Conservation (phyloP, 1,284 basidiomycete species). For the Trametes pubescens region DNA sequence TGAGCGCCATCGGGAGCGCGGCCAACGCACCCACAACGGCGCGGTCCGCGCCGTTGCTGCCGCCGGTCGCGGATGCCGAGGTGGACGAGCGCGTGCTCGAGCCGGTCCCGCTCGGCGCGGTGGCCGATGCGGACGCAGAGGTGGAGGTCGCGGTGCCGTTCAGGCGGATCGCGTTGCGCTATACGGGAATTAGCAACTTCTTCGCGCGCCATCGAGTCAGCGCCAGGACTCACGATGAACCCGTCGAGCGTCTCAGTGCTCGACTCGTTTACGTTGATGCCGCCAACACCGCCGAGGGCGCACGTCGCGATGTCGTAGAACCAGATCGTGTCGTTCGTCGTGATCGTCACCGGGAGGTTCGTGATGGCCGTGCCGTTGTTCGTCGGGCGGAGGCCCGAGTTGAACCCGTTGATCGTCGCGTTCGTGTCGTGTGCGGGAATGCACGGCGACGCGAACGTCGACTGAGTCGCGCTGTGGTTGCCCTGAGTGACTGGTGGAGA, state of each 20-base stretch:
- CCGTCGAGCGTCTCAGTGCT: constrained; percentile 59
- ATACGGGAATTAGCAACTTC: neutral
- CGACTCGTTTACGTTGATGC: constrained; percentile 61
- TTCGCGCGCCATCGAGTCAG: neutral
- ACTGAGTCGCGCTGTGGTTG: constrained; percentile 65
- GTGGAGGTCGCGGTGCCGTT: constrained; percentile 52
- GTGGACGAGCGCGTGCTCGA: constrained; percentile 35
- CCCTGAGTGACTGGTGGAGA: constrained; percentile 55
- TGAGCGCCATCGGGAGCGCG: constrained; percentile 29
- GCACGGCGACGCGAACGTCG: constrained; percentile 62
- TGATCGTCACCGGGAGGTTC: constrained; percentile 53
- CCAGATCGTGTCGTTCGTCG: constrained; percentile 60
- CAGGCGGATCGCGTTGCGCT: constrained; percentile 62
- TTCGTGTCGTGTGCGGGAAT: constrained; percentile 55
- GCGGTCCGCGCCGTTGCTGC: constrained; percentile 25
- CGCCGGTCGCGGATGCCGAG: constrained; percentile 33
- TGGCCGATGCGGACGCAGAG: constrained; percentile 32
- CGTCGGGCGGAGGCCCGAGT: constrained; percentile 59
- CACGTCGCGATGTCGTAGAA: constrained; percentile 67
- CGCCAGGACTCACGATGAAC: constrained; percentile 52
- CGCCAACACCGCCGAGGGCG: constrained; percentile 65
- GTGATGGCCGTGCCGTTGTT: constrained; percentile 57
- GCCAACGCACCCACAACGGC: constrained; percentile 24
- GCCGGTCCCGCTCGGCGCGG: constrained; percentile 17
- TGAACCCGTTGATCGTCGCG: constrained; percentile 62